A percentile compares a stretch with the other conserved stretches of the same genome.
Evolutionary conservation across 129 eudicot species (phyloP).

Genomic region (Flaveria trinervia): DNA sequence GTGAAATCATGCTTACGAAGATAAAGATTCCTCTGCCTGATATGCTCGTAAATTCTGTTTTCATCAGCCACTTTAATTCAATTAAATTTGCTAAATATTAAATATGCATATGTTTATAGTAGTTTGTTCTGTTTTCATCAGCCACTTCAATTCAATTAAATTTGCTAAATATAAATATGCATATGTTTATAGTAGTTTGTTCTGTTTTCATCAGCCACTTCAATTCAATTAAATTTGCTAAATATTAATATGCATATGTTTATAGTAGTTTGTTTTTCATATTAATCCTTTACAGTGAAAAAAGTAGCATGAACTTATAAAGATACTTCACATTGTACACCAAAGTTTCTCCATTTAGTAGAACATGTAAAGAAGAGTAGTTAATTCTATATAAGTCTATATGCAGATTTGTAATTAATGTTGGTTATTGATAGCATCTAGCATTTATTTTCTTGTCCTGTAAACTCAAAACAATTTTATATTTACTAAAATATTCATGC

Average conservation of each 20-base stretch:
- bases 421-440: neutral
- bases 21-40: slow-evolving; percentile 17
- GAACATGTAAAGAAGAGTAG: neutral
- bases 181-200: too few relatives aligned
- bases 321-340: neutral
- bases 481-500: neutral
- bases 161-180: slow-evolving; percentile 7
- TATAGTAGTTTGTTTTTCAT: neutral
- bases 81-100: neutral
- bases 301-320: neutral
- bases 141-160: neutral
- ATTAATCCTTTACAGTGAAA: neutral
- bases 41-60: slow-evolving; percentile 40
- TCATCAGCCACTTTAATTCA: neutral
- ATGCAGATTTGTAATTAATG: neutral
- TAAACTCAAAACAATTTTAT: slow-evolving; percentile 8
- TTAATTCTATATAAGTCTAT: slow-evolving; percentile 10
- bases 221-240: neutral
- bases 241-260: neutral
- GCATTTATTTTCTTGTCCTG: neutral
- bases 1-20: slow-evolving; percentile 26
- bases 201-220: slow-evolving; percentile 14
- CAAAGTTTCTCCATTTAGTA: neutral
- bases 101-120: neutral
- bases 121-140: slow-evolving; percentile 16